Conservation (phyloP, 768 basidiomycete genomes). For the Pleurotus sapidus region DNA sequence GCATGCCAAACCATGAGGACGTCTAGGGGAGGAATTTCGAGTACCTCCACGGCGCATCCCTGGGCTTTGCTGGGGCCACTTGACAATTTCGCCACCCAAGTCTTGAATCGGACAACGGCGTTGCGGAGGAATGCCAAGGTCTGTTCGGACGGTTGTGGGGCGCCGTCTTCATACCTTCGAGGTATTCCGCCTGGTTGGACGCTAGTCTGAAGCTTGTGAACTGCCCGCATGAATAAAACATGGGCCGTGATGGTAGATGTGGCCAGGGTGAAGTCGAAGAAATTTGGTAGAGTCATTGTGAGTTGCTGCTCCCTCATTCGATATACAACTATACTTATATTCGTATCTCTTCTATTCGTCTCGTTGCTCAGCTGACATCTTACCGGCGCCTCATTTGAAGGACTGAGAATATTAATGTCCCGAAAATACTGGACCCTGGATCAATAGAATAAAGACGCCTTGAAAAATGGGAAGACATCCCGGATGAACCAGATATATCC, state of each 20-base stretch:
- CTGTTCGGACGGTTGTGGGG: neutral
- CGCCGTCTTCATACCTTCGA: neutral
- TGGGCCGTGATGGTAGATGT: neutral
- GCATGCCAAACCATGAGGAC: constrained; percentile 16
- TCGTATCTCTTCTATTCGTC: too few species aligned
- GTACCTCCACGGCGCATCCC: neutral
- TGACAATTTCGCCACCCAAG: neutral
- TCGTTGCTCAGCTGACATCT: too few species aligned
- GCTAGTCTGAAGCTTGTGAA: neutral
- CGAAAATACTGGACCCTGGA: too few species aligned
- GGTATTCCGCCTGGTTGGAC: neutral
- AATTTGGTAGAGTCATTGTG: neutral
- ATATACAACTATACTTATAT: too few species aligned
- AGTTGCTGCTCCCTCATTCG: too few species aligned
- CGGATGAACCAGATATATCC: too few species aligned
- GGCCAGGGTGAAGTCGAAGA: neutral
- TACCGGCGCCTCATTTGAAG: too few species aligned
- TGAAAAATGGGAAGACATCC: too few species aligned
- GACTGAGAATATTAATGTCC: too few species aligned
- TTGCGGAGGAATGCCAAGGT: neutral
- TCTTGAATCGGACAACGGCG: neutral
- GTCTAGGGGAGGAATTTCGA: constrained; percentile 10
- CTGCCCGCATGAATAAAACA: neutral
- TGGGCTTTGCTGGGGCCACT: neutral
- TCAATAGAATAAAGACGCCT: too few species aligned